Conservation (phyloP, 768 basidiomycete genomes). For the Leucocoprinus sp. region DNA sequence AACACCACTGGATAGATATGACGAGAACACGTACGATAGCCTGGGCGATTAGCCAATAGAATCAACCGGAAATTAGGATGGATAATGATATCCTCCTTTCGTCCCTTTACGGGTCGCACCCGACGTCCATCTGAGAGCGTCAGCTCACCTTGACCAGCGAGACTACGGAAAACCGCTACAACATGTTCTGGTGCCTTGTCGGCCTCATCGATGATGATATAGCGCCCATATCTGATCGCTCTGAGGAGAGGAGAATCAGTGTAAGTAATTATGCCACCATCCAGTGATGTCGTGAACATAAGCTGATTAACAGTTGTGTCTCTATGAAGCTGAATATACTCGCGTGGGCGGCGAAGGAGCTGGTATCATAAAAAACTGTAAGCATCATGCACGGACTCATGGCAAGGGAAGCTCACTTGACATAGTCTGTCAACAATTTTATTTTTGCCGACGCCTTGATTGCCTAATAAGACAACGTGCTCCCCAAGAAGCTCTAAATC, state of each 20-base stretch:
- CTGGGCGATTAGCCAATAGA: conserved; percentile 58
- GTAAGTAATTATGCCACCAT: conserved; percentile 49
- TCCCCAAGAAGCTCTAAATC: conserved; percentile 55
- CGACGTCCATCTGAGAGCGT: conserved; percentile 56
- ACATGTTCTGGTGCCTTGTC: conserved; percentile 72
- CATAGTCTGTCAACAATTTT: conserved; percentile 45
- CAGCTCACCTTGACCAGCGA: conserved; percentile 58
- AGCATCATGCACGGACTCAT: conserved; percentile 4
- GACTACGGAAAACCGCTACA: conserved; percentile 61
- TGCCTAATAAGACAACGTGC: conserved; percentile 59
- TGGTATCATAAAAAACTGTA: conserved; percentile 16
- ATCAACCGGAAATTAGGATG: conserved; percentile 59
- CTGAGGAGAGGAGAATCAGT: conserved; percentile 61
- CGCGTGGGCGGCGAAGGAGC: conserved; percentile 53
- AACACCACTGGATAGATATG: not conserved
- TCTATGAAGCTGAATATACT: conserved; percentile 64
- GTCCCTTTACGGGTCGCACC: conserved; percentile 36
- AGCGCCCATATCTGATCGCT: conserved; percentile 50
- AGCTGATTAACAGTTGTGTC: conserved; percentile 66
- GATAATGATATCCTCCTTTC: conserved; percentile 48
- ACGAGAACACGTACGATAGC: conserved; percentile 45
- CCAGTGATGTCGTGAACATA: conserved; percentile 59
- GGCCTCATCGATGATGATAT: conserved; percentile 66
- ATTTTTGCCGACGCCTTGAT: conserved; percentile 71
- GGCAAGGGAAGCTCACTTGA: conserved; percentile 27